phyloP scores from a whole-genome alignment of 1,284 basidiomycete species.

The Cutaneotrichosporon arboriforme region DNA sequence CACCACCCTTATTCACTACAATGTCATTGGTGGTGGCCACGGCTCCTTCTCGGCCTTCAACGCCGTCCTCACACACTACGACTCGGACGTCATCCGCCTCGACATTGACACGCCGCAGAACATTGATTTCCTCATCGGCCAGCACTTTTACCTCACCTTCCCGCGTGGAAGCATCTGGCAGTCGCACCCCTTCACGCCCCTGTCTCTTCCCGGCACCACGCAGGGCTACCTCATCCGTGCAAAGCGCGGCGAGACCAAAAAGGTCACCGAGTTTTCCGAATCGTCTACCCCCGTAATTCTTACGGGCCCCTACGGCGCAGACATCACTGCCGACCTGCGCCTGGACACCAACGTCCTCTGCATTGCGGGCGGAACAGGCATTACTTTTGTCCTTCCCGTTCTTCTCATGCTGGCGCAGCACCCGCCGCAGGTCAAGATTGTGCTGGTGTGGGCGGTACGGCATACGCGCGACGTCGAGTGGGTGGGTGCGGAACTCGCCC shows the following conservation, averaged over 20 bases:
- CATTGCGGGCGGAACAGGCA: conserved; percentile 33
- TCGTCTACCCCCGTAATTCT: conserved; percentile 25
- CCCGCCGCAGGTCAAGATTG: conserved; percentile 9
- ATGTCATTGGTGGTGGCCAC: conserved; percentile 21
- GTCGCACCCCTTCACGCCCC: conserved; percentile 35
- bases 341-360: conserved; percentile 35
- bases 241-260: conserved; percentile 26
- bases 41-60: conserved; percentile 26
- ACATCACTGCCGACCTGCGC: conserved; percentile 13
- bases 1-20: conserved; percentile 31
- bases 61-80: conserved; percentile 21
- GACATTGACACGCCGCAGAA: conserved; percentile 21
- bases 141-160: conserved; percentile 36
- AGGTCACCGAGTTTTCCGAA: conserved; percentile 1
- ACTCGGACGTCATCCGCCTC: conserved; percentile 23
- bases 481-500: conserved; percentile 25
- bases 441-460: conserved; percentile 30
- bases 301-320: conserved; percentile 28
- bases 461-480: conserved; percentile 22
- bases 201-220: conserved; percentile 21
- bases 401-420: conserved; percentile 20
- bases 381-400: conserved; percentile 32
- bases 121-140: conserved; percentile 21
- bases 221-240: conserved; percentile 29
- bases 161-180: conserved; percentile 30